A percentile compares a stretch with the other conserved stretches of the same genome.
Conservation (phyloP, 2,329 filamentous ascomycete genomes). For the Paracamarosporium sp. region DNA sequence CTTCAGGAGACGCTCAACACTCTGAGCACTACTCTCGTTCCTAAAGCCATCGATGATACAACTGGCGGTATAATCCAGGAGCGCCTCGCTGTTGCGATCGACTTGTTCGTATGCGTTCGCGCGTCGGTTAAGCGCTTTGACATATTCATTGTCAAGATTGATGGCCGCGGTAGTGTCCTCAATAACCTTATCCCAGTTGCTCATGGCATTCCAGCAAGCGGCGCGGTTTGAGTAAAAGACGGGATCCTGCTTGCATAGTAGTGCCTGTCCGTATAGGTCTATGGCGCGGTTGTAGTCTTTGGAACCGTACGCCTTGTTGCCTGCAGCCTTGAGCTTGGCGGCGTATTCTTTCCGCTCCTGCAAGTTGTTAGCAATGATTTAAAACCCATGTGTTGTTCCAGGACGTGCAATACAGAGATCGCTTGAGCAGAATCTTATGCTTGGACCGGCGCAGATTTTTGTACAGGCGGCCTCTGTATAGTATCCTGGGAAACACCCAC, state of each 20-base stretch:
- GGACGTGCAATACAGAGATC: no score
- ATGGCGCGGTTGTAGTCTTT: slow-evolving; percentile 96
- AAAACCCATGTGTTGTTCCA: no score
- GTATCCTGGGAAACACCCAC: neutral
- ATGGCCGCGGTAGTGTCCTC: slow-evolving; percentile 96
- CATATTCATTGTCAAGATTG: slow-evolving; percentile 90
- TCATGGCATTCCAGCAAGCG: slow-evolving; percentile 93
- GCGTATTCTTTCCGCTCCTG: slow-evolving; percentile 86
- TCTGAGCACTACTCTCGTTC: slow-evolving; percentile 85
- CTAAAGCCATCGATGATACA: slow-evolving; percentile 99
- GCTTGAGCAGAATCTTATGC: no score
- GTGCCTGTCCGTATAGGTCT: slow-evolving; percentile 92
- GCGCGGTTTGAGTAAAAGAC: slow-evolving; percentile 99
- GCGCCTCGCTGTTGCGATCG: slow-evolving; percentile 87
- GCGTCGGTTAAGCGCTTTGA: slow-evolving; percentile 96
- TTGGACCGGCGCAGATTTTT: no score
- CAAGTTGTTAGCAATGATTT: slow-evolving; percentile 45
- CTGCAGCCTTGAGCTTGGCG: slow-evolving; percentile 89
- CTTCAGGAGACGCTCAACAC: slow-evolving; percentile 92
- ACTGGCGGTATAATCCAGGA: slow-evolving; percentile 97
- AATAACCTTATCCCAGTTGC: slow-evolving; percentile 93
- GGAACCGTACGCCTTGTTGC: slow-evolving; percentile 93
- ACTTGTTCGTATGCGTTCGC: slow-evolving; percentile 97
- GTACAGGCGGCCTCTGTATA: no score
- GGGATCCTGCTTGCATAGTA: slow-evolving; percentile 94